A percentile compares a stretch with the other conserved stretches of the same genome.
Conservation (phyloP, 139 green algal genomes). For the Parachlorella kessleri region DNA sequence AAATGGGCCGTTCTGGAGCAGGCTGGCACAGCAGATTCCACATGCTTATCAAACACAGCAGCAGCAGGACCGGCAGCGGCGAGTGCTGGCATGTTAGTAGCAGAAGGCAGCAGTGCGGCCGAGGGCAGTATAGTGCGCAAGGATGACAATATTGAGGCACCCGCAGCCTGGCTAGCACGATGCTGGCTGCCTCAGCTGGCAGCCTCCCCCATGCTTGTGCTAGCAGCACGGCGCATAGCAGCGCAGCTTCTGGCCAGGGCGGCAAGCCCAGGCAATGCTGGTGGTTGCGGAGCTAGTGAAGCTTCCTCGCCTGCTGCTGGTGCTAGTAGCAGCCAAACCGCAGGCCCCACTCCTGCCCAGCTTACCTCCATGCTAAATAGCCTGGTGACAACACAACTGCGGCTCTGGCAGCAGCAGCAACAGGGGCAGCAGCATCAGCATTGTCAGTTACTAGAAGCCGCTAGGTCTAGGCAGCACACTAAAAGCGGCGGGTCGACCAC, state of each 20-base stretch:
- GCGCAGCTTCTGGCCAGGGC: neutral
- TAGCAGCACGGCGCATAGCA: constrained; percentile 16
- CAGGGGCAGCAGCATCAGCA: no score
- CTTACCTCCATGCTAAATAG: constrained; percentile 13
- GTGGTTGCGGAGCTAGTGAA: no score
- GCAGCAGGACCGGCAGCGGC: constrained; percentile 6
- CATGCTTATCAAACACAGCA: no score
- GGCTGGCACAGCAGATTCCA: constrained; percentile 12
- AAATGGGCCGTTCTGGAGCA: neutral
- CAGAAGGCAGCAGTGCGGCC: no score
- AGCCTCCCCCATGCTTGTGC: constrained; percentile 15
- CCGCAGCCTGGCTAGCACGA: constrained; percentile 8
- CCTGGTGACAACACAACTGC: neutral
- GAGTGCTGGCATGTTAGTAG: no score
- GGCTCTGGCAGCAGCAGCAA: constrained; percentile 3
- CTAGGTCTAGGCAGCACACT: no score
- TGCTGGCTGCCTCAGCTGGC: constrained; percentile 26
- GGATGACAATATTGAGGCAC: no score
- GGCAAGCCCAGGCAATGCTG: neutral
- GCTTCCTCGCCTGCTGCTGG: no score
- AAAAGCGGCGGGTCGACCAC: no score
- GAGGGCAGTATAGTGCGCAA: no score
- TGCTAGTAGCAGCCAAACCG: constrained; percentile 7
- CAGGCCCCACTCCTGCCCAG: constrained; percentile 32
- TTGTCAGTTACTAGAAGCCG: no score